Evolutionary conservation across 179 eudicot genomes (phyloP), one percentile per base, ranked within the genome.

Genomic region (Dionaea muscipula): DNA sequence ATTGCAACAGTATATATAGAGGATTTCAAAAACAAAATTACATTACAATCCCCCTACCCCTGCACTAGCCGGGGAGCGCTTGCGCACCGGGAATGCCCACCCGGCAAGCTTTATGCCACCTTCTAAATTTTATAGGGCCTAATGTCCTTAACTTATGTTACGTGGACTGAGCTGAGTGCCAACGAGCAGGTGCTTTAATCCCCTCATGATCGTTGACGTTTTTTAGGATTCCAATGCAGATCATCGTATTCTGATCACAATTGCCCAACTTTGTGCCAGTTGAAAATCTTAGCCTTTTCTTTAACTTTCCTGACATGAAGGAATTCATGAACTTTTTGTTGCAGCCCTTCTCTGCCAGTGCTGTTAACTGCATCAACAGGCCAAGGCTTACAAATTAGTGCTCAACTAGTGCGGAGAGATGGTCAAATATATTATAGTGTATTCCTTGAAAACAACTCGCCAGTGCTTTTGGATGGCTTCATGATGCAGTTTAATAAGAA

Each of bases 401-500:
- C 87, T 50, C 84, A 91, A 70, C 63, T 91, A 60, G 60, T 75
- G 53, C 78, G 98, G 57, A 82, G 72, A 77, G 98, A 91, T 63
- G 98, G 98, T 26, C 94, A 84, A 53, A 61, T 84, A 59, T 91
- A 71, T 44, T 91, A 91, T 80, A 82, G 80, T 78, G 68, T 88
- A 78, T 56, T 78, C 31, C 80, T 91, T 64, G 91, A 91, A 71
- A 91, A 91, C 77, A 84, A 78, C 61, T 55, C 94, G 11, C 85
- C 74, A 48, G 50, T 67, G 38, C 76, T 72, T 35, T 94, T 91
- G 44, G 98, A 91, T 64, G 95, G 95, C 24, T 91, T 91, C 62
- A 76, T 91, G 95, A 91, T 91, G 60, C 98, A 91, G 73, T 91
- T 91, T 70, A 91, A 91, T 68, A 86, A 86, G 70, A 91, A 91